phyloP scores from a whole-genome alignment of 345 rosid genomes.

The Eucalyptus erythrocorys region DNA sequence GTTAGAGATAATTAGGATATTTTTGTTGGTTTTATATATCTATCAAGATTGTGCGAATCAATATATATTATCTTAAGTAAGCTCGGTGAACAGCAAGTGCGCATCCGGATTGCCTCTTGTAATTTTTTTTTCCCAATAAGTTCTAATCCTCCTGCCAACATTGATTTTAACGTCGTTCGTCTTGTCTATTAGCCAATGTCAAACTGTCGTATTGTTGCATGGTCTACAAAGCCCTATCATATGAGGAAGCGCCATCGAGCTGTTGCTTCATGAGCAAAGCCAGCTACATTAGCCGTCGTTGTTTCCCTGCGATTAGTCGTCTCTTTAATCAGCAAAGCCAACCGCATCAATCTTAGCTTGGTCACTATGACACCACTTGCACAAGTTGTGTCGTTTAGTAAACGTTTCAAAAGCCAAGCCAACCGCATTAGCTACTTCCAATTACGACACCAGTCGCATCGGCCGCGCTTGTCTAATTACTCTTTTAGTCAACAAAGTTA shows the following conservation, averaged over 20 bases:
- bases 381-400: background rate
- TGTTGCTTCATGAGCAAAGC: background rate
- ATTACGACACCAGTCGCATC: rapidly evolving
- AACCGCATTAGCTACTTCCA: background rate
- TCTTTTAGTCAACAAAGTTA: background rate
- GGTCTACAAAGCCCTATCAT: background rate
- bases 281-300: background rate
- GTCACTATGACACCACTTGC: background rate
- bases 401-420: background rate
- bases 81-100: rapidly evolving
- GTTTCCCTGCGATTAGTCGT: background rate
- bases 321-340: background rate
- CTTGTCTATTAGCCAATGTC: background rate
- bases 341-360: background rate
- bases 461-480: background rate
- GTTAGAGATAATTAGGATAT: too few species aligned
- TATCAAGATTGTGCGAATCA: too few species aligned
- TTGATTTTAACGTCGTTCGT: background rate
- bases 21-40: too few species aligned
- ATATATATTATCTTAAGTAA: background rate
- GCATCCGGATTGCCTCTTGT: background rate
- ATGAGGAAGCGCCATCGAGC: background rate
- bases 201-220: background rate
- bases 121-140: background rate
- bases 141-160: background rate